Evolutionary conservation across 805 yeast genomes (phyloP).

Genomic region (Wickerhamiella azyma): DNA sequence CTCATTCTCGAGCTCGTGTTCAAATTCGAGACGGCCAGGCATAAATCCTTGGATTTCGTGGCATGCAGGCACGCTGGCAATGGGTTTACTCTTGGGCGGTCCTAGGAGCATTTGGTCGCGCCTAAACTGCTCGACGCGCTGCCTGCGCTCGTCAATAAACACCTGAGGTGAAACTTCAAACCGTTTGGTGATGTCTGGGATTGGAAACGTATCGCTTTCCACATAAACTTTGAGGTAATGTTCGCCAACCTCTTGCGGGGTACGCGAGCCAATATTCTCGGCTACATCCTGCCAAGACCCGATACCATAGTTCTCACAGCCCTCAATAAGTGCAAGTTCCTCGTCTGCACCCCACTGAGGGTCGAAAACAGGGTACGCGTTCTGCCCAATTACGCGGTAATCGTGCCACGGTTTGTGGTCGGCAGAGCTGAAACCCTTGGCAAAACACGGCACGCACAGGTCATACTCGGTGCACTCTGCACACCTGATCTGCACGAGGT

Average conservation of each 20-base stretch:
- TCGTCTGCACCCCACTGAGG: slow-evolving; percentile 98
- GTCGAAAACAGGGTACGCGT: slow-evolving; percentile 82
- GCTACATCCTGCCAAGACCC: slow-evolving; percentile 99
- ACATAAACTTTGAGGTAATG: slow-evolving; percentile 70
- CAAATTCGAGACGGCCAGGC: slow-evolving; percentile 98
- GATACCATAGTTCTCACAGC: slow-evolving; percentile 78
- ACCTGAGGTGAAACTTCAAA: slow-evolving; percentile 55
- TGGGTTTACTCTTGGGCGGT: slow-evolving; percentile 71
- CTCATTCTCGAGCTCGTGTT: slow-evolving; percentile 90
- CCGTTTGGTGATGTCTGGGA: slow-evolving; percentile 70
- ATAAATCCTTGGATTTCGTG: slow-evolving; percentile 95
- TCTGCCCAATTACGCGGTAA: slow-evolving; percentile 83
- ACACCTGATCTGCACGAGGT: slow-evolving; percentile 79
- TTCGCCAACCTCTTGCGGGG: slow-evolving; percentile 77
- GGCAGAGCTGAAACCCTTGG: slow-evolving; percentile 66
- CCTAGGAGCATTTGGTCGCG: slow-evolving; percentile 64
- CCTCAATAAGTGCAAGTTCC: slow-evolving; percentile 75
- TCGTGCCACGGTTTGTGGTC: slow-evolving; percentile 91
- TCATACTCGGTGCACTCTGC: slow-evolving; percentile 91
- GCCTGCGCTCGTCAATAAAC: slow-evolving; percentile 53
- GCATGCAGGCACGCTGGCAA: slow-evolving; percentile 88
- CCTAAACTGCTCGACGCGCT: slow-evolving; percentile 53
- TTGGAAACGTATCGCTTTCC: slow-evolving; percentile 60
- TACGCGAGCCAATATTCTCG: slow-evolving; percentile 85
- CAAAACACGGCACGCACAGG: slow-evolving; percentile 94